Base-by-base conservation (phyloP, 2,329 filamentous ascomycete species). In the Thelonectria rubi region DNA sequence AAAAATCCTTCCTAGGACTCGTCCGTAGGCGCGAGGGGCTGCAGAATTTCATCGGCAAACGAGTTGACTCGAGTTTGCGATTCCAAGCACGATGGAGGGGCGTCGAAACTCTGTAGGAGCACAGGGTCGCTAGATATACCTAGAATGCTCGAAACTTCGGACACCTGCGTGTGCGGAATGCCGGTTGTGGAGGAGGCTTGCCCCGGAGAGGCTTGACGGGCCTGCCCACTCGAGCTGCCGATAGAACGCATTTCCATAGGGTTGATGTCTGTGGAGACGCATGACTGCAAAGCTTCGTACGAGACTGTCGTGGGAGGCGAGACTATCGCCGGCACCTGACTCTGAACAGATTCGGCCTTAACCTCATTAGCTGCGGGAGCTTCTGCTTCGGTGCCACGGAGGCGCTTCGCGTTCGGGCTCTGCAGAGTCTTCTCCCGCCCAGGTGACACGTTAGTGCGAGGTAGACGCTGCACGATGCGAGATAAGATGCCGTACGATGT, bases 401-500 rank as follows among this genome's bases (percentile, higher is more conserved):
- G 54, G 30, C 55, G 63, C 58, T 64, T 49, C 11, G 58, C 15
- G 46, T 48, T 18, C 9, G 62, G 64, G 42, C 8, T 30, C 26
- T 30, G 26, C 26, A 5, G 26, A 30, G 56, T 67, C 30, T 51
- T 26, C 6, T 46, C 14, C 3, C 56, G 40, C 12, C 49, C 55
- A 8, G 70, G 62, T 11, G 67, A 54, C 50, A 64, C 66, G 1
- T 65, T 60, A 14, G 75, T 62, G 15, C 69, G 70, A 18, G 68
- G 66, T 9, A 78, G 64, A 7, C 68, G 68, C 30, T 72, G 72
- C 3, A 72, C 60, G 18, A 78, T 69, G 6, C 69, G 73, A 5
- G 63, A 65, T 26, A 78, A 65, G n/a, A 78, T 68, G 3, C 73
- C 70, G 51, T 73, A 75, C 3, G 74, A 75, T 11, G 73, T 70